phyloP scores from a whole-genome alignment of 495 filamentous ascomycete species.

The Podospora tetraspora region DNA sequence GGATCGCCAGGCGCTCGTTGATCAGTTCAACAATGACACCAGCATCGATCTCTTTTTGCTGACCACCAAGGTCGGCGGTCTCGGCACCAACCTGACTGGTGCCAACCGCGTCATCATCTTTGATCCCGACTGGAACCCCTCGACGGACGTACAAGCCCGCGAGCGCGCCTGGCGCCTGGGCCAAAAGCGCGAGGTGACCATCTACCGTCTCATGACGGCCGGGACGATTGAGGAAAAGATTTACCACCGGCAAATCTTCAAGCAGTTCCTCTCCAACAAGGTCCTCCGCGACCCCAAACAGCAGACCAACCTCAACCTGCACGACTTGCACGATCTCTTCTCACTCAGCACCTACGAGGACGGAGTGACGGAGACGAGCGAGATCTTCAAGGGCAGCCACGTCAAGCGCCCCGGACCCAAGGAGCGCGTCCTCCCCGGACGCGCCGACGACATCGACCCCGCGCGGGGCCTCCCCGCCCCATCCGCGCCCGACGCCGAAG shows the following conservation, averaged over 20 bases:
- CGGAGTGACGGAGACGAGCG: constrained; percentile 71
- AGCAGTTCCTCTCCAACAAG: constrained; percentile 92
- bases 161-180: constrained; percentile 94
- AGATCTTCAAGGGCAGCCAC: constrained; percentile 77
- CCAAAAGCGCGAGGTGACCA: constrained; percentile 87
- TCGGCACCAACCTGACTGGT: constrained; percentile 90
- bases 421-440: constrained; percentile 24
- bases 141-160: constrained; percentile 88
- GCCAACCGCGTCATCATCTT: constrained; percentile 95
- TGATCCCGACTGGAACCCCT: constrained; percentile 97
- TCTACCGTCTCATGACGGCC: constrained; percentile 93
- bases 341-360: constrained; percentile 65
- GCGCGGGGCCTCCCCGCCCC: constrained; percentile 4
- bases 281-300: constrained; percentile 90
- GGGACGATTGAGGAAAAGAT: constrained; percentile 99
- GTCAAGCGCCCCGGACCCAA: constrained; percentile 49
- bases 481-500: constrained; percentile 27
- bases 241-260: constrained; percentile 96
- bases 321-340: constrained; percentile 87
- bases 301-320: constrained; percentile 74
- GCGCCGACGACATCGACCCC: constrained; percentile 14
- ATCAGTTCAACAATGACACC: constrained; percentile 80
- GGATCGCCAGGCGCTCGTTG: constrained; percentile 74
- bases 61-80: constrained; percentile 89
- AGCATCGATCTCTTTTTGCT: constrained; percentile 83